These are phyloP conservation scores for Terfezia boudieri DNA, from an alignment of 495 filamentous ascomycete species.

Conservation along the genomic window DNA sequence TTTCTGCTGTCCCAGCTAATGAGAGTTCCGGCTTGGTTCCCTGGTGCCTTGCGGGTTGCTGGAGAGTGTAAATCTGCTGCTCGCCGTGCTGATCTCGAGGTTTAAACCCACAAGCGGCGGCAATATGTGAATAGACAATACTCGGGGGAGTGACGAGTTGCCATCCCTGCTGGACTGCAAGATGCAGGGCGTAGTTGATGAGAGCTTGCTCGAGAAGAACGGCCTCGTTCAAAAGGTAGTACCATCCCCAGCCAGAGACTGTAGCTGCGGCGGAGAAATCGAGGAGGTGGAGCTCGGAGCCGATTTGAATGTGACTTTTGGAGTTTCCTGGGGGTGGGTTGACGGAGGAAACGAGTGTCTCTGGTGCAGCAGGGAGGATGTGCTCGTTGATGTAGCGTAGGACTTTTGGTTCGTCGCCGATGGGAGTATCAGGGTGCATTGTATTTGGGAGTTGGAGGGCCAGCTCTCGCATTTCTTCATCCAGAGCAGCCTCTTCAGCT, in stretches of 20 bases:
- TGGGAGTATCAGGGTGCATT: constrained; percentile 51
- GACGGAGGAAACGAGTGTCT: constrained; percentile 22
- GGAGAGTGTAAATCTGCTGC: constrained; percentile 62
- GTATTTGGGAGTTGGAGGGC: constrained; percentile 72
- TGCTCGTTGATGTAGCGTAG: constrained; percentile 58
- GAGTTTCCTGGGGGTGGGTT: constrained; percentile 21
- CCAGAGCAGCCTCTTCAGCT: constrained; percentile 33
- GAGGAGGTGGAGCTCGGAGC: constrained; percentile 51
- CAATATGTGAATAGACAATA: constrained; percentile 80
- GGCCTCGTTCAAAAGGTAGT: constrained; percentile 72
- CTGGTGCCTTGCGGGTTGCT: constrained; percentile 3
- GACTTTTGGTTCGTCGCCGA: constrained; percentile 33
- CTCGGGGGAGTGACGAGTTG: constrained; percentile 58
- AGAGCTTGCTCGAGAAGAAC: constrained; percentile 84
- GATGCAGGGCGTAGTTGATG: constrained; percentile 55
- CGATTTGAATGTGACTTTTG: constrained; percentile 61
- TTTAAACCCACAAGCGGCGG: constrained; percentile 74
- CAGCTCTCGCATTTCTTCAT: constrained; percentile 46
- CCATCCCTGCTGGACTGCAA: constrained; percentile 35
- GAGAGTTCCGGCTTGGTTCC: constrained; percentile 15
- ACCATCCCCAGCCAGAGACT: constrained; percentile 89
- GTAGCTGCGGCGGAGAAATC: constrained; percentile 64
- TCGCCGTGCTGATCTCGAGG: constrained; percentile 77
- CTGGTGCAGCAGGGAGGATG: constrained; percentile 29
- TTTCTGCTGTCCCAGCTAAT: constrained; percentile 77